A percentile compares a stretch with the other conserved stretches of the same genome.
Conservation (phyloP, 352 stramenopile genomes). For the Phytopythium sindhum region DNA sequence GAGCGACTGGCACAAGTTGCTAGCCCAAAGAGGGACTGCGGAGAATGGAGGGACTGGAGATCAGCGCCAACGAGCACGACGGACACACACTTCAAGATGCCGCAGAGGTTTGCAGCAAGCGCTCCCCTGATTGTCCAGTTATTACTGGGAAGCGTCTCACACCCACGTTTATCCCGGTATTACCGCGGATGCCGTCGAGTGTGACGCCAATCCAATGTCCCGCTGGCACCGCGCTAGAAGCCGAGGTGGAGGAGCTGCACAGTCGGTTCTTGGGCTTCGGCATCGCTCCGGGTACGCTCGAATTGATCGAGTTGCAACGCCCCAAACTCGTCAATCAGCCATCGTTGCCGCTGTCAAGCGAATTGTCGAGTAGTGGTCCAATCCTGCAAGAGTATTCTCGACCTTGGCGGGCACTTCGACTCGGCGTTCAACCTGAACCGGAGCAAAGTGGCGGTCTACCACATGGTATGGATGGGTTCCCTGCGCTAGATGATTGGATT, state of each 20-base stretch:
- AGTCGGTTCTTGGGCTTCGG: constrained; percentile 17
- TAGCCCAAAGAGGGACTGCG: background rate
- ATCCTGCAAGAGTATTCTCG: constrained; percentile 41
- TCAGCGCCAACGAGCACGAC: background rate
- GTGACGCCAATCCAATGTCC: constrained; percentile 1
- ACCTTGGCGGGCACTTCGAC: constrained; percentile 29
- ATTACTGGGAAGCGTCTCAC: background rate
- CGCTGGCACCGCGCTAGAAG: background rate
- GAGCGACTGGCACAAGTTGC: background rate
- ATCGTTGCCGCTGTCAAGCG: constrained; percentile 20
- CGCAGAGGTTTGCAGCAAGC: background rate
- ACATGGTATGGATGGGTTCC: constrained; percentile 3
- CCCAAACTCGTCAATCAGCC: constrained; percentile 16
- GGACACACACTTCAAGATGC: background rate
- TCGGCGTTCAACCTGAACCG: background rate
- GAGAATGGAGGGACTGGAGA: background rate
- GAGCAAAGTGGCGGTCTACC: constrained; percentile 7
- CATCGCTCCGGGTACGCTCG: constrained; percentile 19
- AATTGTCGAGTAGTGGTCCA: constrained; percentile 14
- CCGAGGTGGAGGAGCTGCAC: constrained; percentile 2
- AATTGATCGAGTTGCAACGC: constrained; percentile 16
- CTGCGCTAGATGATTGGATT: background rate
- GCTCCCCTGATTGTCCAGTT: background rate
- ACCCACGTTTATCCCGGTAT: background rate
- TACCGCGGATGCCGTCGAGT: background rate